Conservation (phyloP, 1,284 basidiomycete genomes). For the Ceratobasidium sp. region DNA sequence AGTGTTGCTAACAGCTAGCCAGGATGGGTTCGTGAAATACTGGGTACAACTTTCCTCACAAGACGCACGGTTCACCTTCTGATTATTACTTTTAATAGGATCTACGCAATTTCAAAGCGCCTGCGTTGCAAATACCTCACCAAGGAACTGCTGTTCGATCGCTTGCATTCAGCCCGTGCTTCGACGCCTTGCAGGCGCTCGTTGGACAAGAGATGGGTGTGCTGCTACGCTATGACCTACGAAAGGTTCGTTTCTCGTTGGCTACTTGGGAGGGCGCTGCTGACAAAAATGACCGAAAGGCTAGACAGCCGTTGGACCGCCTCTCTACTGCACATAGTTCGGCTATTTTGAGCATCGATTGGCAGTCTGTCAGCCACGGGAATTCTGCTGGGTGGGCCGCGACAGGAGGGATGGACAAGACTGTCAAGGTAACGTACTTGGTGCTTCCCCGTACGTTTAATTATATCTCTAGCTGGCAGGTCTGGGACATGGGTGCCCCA, state of each 20-base stretch:
- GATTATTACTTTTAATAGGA: constrained; percentile 63
- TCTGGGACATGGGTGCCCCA: constrained; percentile 78
- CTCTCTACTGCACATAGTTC: constrained; percentile 82
- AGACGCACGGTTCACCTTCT: background rate
- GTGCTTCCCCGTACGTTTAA: constrained; percentile 7
- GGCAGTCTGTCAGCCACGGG: constrained; percentile 59
- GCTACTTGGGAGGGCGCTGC: constrained; percentile 59
- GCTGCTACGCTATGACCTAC: constrained; percentile 77
- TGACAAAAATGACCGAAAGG: constrained; percentile 51
- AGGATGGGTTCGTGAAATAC: constrained; percentile 80
- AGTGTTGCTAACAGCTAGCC: constrained; percentile 81
- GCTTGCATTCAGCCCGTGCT: constrained; percentile 72
- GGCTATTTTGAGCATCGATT: constrained; percentile 81
- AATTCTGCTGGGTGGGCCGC: constrained; percentile 79
- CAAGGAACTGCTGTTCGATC: constrained; percentile 78
- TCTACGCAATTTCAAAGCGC: constrained; percentile 73
- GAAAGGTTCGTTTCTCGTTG: constrained; percentile 61
- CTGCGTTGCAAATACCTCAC: constrained; percentile 72
- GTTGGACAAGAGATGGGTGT: constrained; percentile 83
- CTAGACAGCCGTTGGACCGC: constrained; percentile 64
- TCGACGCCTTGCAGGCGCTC: constrained; percentile 72
- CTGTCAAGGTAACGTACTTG: constrained; percentile 70
- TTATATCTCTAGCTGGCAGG: constrained; percentile 56
- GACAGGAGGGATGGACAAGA: constrained; percentile 82
- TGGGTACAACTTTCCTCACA: constrained; percentile 68